Base-by-base conservation (phyloP, 108 stramenopile genomes). In the Schizochytrium sp. region DNA sequence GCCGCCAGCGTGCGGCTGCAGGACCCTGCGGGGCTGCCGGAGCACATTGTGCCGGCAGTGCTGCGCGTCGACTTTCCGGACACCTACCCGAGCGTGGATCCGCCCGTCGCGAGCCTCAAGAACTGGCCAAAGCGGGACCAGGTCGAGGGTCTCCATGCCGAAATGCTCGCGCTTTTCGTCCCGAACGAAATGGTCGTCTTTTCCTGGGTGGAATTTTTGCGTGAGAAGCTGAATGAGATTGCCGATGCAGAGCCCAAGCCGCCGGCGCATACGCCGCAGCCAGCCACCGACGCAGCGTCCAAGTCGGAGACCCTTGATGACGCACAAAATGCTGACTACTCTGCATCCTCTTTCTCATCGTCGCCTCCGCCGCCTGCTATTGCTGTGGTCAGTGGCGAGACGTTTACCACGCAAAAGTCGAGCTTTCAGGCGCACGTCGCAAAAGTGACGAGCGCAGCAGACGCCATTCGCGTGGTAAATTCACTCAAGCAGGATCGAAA, bases 361-460 rank as follows among this genome's bases (percentile, higher is more conserved):
- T 19, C 93, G 21, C 90, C 88, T 60, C 91, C 93, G 71, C 72
- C 88, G 23, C 94, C 93, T 90, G 90, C 93, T 8, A 58, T 60
- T 3, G 16, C 83, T 5, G 76, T 95, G 8, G 72, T 94, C 10
- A 60, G 72, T 57, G 91, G 95, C 60, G 88, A 91, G 44, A 43
- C 91, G 34, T 47, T 58, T 5, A 92, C 95, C 18, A 29, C 91
- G 60, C 92, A 69, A 5, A 95, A 94, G 3, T 87, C 88, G 58
- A 92, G 93, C 14, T 96, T 95, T 72, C 95, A 95, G n/a, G 94
- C 94, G 0, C 94, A 95, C 72, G 92, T 93, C 0, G 93, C 93
- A 19, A 72, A 72, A 5, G 96, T 95, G 5, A 72, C 87, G 58
- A 87, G 91, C n/a, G 93, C 93, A 89, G 92, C 92, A 63, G 95